Base-by-base conservation (phyloP, 1,284 basidiomycete species). In the Puccinia hordei region DNA sequence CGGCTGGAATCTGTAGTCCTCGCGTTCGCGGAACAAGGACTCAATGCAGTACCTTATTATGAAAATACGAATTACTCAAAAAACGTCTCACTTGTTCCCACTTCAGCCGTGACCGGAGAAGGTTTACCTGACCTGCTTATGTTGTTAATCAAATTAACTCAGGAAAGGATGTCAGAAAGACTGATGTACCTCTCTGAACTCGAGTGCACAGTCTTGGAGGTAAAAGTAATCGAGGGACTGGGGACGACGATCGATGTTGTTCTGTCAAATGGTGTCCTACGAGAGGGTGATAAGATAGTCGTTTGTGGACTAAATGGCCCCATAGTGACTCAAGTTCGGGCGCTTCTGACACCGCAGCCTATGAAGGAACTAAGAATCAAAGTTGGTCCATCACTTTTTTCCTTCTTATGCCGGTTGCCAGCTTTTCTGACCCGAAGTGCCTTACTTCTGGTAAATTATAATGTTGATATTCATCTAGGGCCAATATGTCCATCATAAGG, bases 111-210 rank as follows among this genome's bases (percentile, higher is more conserved):
- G 86, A 98, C 96, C 0, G 97, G 97, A 82, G 97, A 99, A 87
- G 97, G 97, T 87, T 90, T 99, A 33, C 97, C 97, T n/a, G 97
- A 99, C 87, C 95, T 99, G 93, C 95, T 99, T 86, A 94, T 95
- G 91, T 89, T 99, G 49, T 91, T 99, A 85, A 90, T 98, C 87
- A 95, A 97, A 86, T 89, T 99, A 80, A 99, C 97, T 10, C 97
- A 99, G 86, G 93, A 96, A 87, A 91, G 97, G 82, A 98, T 99
- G 96, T 95, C 92, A 85, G 93, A 96, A 85, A 90, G 92, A 73
- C 89, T 99, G 83, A 99, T 99, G 97, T 99, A 98, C 87, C 90
- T 99, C 81, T 94, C 95, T 41, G 95, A 98, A 86, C 89, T 99
- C 78, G 95, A 98, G 87, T 98, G 95, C 86, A 99, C 97, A n/a